phyloP scores from a whole-genome alignment of 495 filamentous ascomycete genomes.

The Penicillium parvum region DNA sequence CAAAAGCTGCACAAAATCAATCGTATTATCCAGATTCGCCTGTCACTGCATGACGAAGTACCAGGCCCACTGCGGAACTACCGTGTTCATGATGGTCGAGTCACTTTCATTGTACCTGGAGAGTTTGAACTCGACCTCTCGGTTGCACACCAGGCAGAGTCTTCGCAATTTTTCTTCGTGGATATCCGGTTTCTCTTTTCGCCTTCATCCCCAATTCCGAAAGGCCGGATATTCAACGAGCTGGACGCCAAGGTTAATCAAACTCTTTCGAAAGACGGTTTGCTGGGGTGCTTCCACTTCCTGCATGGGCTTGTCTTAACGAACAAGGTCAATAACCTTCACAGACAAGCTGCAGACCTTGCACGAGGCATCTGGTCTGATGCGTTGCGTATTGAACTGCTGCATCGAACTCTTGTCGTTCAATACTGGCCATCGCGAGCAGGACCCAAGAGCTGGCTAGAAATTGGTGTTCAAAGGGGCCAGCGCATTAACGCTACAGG shows the following conservation, averaged over 20 bases:
- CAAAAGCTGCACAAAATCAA: constrained; percentile 75
- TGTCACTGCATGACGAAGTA: constrained; percentile 71
- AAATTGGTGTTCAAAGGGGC: constrained; percentile 73
- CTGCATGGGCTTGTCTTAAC: constrained; percentile 82
- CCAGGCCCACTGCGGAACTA: constrained; percentile 70
- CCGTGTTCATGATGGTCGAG: constrained; percentile 70
- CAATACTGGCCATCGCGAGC: constrained; percentile 80
- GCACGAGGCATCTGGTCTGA: constrained; percentile 67
- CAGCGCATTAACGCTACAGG: constrained; percentile 27
- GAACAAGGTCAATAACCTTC: constrained; percentile 76
- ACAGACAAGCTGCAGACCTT: constrained; percentile 69
- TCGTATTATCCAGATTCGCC: constrained; percentile 70
- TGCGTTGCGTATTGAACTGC: constrained; percentile 64
- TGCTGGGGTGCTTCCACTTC: constrained; percentile 75
- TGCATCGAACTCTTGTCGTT: constrained; percentile 74
- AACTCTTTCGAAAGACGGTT: constrained; percentile 56
- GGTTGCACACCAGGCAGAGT: constrained; percentile 73
- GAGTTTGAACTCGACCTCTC: constrained; percentile 94
- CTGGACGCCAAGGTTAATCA: constrained; percentile 70
- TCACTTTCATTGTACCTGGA: constrained; percentile 73
- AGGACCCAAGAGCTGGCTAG: constrained; percentile 78
- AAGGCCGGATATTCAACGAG: constrained; percentile 51
- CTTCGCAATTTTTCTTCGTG: constrained; percentile 85
- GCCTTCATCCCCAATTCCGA: constrained; percentile 59
- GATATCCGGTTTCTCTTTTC: constrained; percentile 82